Conservation (phyloP, 495 filamentous ascomycete species). For the Penicillium tannophilum region DNA sequence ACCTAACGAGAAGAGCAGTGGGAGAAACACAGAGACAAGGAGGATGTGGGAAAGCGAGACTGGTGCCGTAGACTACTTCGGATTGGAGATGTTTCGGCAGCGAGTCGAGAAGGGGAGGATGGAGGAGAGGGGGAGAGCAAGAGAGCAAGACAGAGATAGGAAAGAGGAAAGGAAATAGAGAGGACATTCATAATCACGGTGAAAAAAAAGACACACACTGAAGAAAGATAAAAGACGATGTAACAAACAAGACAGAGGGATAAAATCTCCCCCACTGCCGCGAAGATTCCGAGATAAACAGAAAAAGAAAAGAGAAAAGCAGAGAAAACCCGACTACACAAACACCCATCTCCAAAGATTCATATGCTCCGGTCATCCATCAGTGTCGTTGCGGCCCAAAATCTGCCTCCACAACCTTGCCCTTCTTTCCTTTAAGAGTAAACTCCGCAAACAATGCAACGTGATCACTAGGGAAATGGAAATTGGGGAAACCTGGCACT, state of each 20-base stretch:
- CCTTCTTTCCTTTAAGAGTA: constrained; percentile 86
- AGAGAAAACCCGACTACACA: constrained; percentile 40
- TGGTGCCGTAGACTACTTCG: constrained; percentile 29
- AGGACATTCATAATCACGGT: constrained; percentile 23
- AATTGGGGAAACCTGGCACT: constrained; percentile 95
- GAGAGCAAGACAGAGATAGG: constrained; percentile 18
- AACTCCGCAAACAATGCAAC: constrained; percentile 92
- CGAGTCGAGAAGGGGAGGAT: constrained; percentile 16
- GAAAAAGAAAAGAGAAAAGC: constrained; percentile 19
- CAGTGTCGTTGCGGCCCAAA: constrained; percentile 61
- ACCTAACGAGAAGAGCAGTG: constrained; percentile 23
- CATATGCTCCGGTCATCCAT: constrained; percentile 43
- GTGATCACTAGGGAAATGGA: constrained; percentile 97
- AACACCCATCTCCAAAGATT: constrained; percentile 47
- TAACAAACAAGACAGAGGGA: constrained; percentile 26
- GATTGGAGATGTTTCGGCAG: constrained; percentile 9
- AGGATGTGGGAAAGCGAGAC: constrained; percentile 17
- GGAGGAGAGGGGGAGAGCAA: constrained; percentile 21
- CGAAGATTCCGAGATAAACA: constrained; percentile 48
- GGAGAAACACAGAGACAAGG: constrained; percentile 13
- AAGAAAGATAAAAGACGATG: constrained; percentile 20
- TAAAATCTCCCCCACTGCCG: constrained; percentile 31
- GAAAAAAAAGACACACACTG: constrained; percentile 19
- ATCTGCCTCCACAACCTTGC: constrained; percentile 68
- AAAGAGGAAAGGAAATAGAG: constrained; percentile 14